Conservation (phyloP, 2,329 filamentous ascomycete species). For the Penicillium expansum region DNA sequence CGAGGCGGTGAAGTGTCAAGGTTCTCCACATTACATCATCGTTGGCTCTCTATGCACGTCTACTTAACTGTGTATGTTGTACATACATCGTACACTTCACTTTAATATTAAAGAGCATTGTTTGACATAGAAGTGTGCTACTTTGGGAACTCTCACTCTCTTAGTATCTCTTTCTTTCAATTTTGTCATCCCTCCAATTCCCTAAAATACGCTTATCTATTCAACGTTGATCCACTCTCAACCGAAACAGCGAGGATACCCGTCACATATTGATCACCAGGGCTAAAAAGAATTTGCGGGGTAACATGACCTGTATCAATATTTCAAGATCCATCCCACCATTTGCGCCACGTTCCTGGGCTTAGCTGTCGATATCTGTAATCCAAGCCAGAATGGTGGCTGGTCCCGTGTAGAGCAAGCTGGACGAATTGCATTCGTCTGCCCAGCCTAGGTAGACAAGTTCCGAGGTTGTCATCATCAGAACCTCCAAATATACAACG, state of each 20-base stretch:
- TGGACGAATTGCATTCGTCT: background rate
- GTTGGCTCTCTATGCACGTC: background rate
- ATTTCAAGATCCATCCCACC: background rate
- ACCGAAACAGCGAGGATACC: constrained; percentile 1
- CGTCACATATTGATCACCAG: constrained; percentile 1
- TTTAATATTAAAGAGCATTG: background rate
- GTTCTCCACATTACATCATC: constrained; percentile 24
- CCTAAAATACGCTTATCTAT: background rate
- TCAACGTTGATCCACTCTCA: constrained; percentile 7
- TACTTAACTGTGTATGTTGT: no score
- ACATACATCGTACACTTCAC: background rate
- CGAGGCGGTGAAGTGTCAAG: constrained; percentile 18
- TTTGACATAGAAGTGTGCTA: background rate
- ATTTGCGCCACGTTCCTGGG: background rate
- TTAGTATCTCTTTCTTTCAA: background rate
- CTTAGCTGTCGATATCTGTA: background rate
- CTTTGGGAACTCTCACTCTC: no score
- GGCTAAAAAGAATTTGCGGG: constrained; percentile 2
- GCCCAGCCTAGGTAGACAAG: background rate
- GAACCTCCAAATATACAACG: background rate
- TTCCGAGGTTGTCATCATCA: background rate
- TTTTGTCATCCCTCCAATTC: background rate
- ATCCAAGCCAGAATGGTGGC: background rate
- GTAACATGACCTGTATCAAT: background rate
- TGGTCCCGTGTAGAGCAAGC: background rate